A percentile compares a stretch with the other conserved stretches of the same genome.
Evolutionary conservation across 176 grass and related monocot species (phyloP).

Genomic region (Aegilops speltoides): DNA sequence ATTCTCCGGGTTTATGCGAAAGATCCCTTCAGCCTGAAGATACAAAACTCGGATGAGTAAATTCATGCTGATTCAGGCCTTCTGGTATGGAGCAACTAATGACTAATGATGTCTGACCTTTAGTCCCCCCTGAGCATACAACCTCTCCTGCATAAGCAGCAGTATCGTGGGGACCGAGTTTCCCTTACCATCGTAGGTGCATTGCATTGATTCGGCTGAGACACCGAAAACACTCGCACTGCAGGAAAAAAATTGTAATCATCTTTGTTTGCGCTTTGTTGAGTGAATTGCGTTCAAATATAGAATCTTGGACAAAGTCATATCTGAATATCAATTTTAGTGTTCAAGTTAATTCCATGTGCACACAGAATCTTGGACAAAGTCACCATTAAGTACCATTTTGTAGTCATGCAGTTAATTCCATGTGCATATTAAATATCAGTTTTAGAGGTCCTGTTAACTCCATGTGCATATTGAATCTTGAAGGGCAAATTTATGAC

Average conservation of each 20-base stretch:
- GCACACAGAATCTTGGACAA: background rate
- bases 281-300: background rate
- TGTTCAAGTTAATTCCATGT: background rate
- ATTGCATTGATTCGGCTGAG: conserved; percentile 94
- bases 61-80: background rate
- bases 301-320: background rate
- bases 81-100: background rate
- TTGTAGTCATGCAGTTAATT: background rate
- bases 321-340: background rate
- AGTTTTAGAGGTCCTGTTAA: background rate
- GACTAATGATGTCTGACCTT: conserved; percentile 44
- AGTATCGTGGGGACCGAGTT: conserved; percentile 94
- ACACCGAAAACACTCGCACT: conserved; percentile 90
- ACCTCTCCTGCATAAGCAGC: conserved; percentile 80
- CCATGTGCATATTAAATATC: conserved; percentile 1
- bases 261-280: background rate
- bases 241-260: background rate
- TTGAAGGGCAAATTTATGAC: background rate
- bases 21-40: conserved; percentile 87
- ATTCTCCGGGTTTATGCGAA: conserved; percentile 92
- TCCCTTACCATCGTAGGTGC: conserved; percentile 67
- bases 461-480: conserved; percentile 13
- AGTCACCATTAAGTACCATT: background rate
- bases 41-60: background rate
- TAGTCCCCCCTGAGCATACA: conserved; percentile 78